Conservation (phyloP, 192 early-diverging fungal species). For the Coemansia sp. region DNA sequence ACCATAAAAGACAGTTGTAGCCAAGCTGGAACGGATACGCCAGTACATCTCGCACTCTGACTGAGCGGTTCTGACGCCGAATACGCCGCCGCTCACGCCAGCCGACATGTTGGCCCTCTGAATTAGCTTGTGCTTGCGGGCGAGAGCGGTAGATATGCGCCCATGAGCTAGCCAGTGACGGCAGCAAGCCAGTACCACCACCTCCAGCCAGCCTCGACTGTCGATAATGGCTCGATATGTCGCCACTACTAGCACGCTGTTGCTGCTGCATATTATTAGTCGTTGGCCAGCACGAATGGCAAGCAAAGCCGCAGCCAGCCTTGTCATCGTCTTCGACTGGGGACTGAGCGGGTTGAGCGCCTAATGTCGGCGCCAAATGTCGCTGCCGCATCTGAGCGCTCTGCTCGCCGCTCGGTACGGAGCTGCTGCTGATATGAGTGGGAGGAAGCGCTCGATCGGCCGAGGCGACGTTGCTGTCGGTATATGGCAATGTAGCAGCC, state of each 20-base stretch:
- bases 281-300: slow-evolving; percentile 3
- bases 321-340: background rate
- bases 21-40: slow-evolving; percentile 36
- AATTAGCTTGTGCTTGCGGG: background rate
- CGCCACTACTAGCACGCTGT: background rate
- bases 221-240: background rate
- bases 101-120: background rate
- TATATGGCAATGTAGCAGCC: slow-evolving; percentile 21
- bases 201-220: background rate
- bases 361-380: background rate
- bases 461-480: background rate
- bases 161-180: slow-evolving; percentile 35
- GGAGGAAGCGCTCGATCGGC: background rate
- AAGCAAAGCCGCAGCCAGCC: background rate
- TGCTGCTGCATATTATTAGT: background rate
- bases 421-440: slow-evolving; percentile 3
- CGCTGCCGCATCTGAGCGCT: slow-evolving; percentile 6
- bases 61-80: slow-evolving; percentile 3
- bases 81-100: slow-evolving; percentile 8
- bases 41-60: slow-evolving; percentile 23
- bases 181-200: background rate
- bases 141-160: slow-evolving; percentile 39
- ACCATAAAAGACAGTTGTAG: slow-evolving; percentile 51
- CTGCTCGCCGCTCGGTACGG: background rate
- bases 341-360: background rate